phyloP scores from a whole-genome alignment of 2,329 filamentous ascomycete genomes.

The Hypoxylon sp. region DNA sequence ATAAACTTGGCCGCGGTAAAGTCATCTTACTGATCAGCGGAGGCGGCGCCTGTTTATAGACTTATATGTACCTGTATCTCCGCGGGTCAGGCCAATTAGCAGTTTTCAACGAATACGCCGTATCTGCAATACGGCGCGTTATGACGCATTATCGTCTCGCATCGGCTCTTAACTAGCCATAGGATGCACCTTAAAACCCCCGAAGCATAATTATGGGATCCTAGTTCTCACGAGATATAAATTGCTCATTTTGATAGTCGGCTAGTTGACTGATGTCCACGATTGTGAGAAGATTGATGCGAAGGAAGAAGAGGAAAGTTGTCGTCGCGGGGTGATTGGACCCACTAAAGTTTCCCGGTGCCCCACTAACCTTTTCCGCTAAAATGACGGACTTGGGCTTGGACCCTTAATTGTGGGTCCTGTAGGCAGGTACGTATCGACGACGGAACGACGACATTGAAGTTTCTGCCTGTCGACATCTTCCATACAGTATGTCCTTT shows the following conservation, averaged over 20 bases:
- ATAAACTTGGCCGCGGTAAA: background rate
- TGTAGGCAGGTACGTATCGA: background rate
- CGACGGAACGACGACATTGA: background rate
- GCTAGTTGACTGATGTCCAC: background rate
- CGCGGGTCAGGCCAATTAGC: background rate
- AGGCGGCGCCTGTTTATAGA: background rate
- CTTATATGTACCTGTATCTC: background rate
- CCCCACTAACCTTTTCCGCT: background rate
- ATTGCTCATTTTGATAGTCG: background rate
- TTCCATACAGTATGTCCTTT: background rate
- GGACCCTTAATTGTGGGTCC: background rate
- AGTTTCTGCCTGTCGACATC: background rate
- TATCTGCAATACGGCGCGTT: conserved; percentile 21
- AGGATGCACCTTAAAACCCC: background rate
- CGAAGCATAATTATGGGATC: background rate
- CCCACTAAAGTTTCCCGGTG: background rate
- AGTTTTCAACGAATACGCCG: conserved; percentile 29
- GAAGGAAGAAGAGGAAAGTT: background rate
- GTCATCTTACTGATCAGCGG: background rate
- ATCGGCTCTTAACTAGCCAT: background rate
- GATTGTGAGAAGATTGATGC: background rate
- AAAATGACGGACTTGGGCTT: background rate
- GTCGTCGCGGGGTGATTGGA: background rate
- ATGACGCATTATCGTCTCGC: conserved; percentile 3
- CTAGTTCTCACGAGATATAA: background rate